Conservation (phyloP, 177 flowering plant genomes). For the Telopea speciosissima region DNA sequence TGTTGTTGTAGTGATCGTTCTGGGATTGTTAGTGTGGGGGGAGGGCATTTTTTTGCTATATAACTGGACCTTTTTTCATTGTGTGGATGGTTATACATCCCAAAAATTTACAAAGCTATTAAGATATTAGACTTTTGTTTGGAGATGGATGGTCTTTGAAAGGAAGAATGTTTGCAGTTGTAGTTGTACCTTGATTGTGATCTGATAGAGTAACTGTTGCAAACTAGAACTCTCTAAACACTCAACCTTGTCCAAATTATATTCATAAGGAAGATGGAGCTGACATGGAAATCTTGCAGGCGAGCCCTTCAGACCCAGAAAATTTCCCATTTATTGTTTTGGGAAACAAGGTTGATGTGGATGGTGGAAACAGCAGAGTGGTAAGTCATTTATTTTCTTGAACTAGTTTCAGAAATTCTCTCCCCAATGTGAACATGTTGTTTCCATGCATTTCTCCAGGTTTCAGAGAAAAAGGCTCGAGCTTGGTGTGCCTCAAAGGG, state of each 20-base stretch:
- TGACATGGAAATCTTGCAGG: conserved; percentile 44
- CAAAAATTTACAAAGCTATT: neutral
- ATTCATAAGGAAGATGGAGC: neutral
- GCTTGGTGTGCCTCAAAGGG: conserved; percentile 99
- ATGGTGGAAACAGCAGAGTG: conserved; percentile 96
- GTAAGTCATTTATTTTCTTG: conserved; percentile 31
- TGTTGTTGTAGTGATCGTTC: neutral
- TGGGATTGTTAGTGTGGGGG: neutral
- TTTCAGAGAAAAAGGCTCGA: conserved; percentile 90
- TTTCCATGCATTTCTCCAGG: conserved; percentile 32
- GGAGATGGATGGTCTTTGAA: neutral
- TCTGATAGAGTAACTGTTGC: neutral
- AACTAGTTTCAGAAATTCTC: neutral
- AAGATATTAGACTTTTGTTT: neutral
- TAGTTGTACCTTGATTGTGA: neutral
- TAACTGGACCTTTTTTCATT: neutral
- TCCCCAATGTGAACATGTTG: neutral
- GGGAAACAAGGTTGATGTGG: conserved; percentile 89
- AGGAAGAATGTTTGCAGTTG: neutral
- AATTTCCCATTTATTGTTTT: conserved; percentile 93
- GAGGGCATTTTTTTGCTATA: neutral
- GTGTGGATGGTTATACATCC: neutral
- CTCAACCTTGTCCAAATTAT: neutral
- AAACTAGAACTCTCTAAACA: neutral
- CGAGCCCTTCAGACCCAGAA: conserved; percentile 95